phyloP scores from a whole-genome alignment of 1,139 yeast genomes.

The Candida pseudocylindracea region DNA sequence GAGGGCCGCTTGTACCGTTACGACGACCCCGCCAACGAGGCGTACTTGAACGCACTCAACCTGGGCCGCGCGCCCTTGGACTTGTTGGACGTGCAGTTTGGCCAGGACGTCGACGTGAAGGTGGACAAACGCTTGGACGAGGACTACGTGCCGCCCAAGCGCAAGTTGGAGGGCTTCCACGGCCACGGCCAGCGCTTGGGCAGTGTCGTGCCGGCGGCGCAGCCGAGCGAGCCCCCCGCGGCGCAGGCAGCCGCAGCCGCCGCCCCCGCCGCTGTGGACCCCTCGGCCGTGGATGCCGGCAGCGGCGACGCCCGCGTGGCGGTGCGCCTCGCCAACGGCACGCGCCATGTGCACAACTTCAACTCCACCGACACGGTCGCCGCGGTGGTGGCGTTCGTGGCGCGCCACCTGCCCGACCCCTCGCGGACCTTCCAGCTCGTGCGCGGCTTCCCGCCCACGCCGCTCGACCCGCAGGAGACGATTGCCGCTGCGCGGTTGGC shows the following conservation, averaged over 20 bases:
- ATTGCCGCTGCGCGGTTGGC: conserved; percentile 58
- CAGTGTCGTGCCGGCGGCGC: conserved; percentile 29
- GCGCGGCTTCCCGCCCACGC: conserved; percentile 68
- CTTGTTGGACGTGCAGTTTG: conserved; percentile 60
- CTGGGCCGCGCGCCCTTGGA: conserved; percentile 88
- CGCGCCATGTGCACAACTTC: conserved; percentile 42
- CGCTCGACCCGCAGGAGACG: conserved; percentile 29
- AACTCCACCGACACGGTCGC: conserved; percentile 45
- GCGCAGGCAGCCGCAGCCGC: conserved; percentile 1
- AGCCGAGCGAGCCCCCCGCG: conserved; percentile 4
- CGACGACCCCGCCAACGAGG: conserved; percentile 75
- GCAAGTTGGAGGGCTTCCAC: conserved; percentile 42
- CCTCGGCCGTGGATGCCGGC: conserved; percentile 8
- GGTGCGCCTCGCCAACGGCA: conserved; percentile 70
- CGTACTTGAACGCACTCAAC: conserved; percentile 57
- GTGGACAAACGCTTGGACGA: conserved; percentile 70
- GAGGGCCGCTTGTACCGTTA: conserved; percentile 72
- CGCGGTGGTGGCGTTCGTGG: conserved; percentile 47
- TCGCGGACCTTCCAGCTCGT: conserved; percentile 40
- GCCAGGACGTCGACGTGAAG: conserved; percentile 90
- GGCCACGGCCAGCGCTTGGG: conserved; percentile 88
- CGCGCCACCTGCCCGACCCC: conserved; percentile 13
- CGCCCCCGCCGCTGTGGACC: conserved; percentile 5
- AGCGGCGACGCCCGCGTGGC: conserved; percentile 62
- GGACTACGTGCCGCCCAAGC: conserved; percentile 55